phyloP scores from a whole-genome alignment of 2,329 filamentous ascomycete species.

The Celoporthe dispersa region DNA sequence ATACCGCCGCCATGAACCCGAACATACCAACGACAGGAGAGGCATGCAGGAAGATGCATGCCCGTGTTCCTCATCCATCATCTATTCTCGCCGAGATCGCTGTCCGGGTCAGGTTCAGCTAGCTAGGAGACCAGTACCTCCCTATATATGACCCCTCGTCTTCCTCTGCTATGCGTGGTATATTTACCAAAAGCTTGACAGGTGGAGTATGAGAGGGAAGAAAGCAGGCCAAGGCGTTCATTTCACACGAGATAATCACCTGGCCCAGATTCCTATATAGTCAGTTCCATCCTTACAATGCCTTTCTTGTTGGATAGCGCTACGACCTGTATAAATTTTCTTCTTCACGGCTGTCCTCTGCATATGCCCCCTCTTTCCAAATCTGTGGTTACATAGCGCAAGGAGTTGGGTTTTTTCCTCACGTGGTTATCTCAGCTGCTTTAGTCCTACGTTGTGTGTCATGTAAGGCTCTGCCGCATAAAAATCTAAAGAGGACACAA shows the following conservation, averaged over 20 bases:
- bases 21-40: neutral
- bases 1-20: constrained; percentile 29
- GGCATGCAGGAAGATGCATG: neutral
- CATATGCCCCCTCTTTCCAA: constrained; percentile 12
- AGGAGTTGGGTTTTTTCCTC: constrained; percentile 14
- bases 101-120: neutral
- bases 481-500: neutral
- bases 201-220: neutral
- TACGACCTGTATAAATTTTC: constrained; percentile 17
- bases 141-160: neutral
- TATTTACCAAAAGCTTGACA: neutral
- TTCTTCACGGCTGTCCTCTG: constrained; percentile 17
- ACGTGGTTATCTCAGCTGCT: constrained; percentile 6
- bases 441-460: neutral
- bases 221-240: neutral
- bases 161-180: neutral
- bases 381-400: constrained; percentile 26
- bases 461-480: neutral
- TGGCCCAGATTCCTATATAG: neutral
- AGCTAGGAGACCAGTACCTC: neutral
- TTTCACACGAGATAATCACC: neutral
- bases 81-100: constrained; percentile 2
- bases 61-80: neutral
- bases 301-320: neutral
- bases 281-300: constrained; percentile 15